phyloP scores from a whole-genome alignment of 2,329 filamentous ascomycete species.

The Trichophyton rubrum region DNA sequence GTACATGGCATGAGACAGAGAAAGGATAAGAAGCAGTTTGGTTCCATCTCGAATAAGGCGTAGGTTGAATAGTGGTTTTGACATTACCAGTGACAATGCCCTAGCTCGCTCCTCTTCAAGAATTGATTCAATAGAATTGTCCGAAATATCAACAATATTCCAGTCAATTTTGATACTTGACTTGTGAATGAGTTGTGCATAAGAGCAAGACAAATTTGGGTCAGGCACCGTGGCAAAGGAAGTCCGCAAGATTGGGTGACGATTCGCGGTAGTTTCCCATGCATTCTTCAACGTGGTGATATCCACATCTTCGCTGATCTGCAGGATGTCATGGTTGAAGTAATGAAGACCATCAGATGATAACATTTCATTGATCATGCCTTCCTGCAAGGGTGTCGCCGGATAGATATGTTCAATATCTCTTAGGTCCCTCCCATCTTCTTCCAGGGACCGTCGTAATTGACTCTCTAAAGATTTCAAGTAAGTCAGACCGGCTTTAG shows the following conservation, averaged over 20 bases:
- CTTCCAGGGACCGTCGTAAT: conserved; percentile 31
- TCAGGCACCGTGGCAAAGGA: conserved; percentile 56
- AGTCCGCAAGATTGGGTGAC: conserved; percentile 62
- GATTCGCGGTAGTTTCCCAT: conserved; percentile 47
- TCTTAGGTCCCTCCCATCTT: conserved; percentile 24
- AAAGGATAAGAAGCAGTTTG: conserved; percentile 45
- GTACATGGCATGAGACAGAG: conserved; percentile 76
- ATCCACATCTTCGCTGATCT: conserved; percentile 45
- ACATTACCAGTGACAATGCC: conserved; percentile 10
- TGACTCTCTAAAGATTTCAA: conserved; percentile 13
- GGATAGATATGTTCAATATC: conserved; percentile 53
- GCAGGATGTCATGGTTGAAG: conserved; percentile 71
- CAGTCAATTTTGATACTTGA: conserved; percentile 24
- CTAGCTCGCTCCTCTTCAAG: conserved; percentile 13
- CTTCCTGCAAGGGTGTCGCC: conserved; percentile 72
- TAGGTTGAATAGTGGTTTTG: conserved; percentile 25
- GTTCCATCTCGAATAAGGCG: conserved; percentile 24
- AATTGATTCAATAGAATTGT: conserved; percentile 16
- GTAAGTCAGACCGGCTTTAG: neutral
- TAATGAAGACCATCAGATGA: conserved; percentile 62
- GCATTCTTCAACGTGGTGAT: conserved; percentile 45
- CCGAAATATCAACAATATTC: conserved; percentile 17
- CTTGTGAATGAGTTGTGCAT: conserved; percentile 43
- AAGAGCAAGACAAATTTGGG: conserved; percentile 42
- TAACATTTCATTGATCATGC: conserved; percentile 72